phyloP scores from a whole-genome alignment of 2,329 filamentous ascomycete genomes.

The Fusarium liriodendri region DNA sequence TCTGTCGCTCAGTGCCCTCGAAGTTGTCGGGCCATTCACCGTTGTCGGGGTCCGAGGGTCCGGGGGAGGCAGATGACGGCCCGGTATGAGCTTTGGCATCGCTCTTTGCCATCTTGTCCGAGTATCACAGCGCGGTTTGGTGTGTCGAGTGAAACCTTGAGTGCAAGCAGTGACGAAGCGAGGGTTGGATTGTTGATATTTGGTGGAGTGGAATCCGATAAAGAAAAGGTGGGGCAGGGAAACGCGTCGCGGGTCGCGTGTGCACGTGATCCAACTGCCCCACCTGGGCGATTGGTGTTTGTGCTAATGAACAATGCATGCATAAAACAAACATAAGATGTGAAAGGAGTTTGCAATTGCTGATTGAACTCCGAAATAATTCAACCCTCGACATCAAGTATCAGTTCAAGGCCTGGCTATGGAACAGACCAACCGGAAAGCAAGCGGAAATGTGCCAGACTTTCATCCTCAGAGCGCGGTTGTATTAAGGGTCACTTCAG shows the following conservation, averaged over 20 bases:
- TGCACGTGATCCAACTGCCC: neutral
- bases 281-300: no score
- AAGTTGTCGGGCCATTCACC: neutral
- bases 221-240: neutral
- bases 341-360: no score
- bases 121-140: neutral
- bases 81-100: neutral
- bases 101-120: neutral
- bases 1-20: neutral
- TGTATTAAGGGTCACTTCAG: no score
- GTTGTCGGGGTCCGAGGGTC: neutral
- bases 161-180: neutral
- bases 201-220: neutral
- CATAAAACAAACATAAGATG: no score
- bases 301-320: no score
- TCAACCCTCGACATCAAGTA: no score
- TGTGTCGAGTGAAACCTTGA: neutral
- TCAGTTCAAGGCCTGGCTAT: no score
- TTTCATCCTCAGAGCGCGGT: no score
- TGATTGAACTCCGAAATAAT: no score
- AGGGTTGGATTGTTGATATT: neutral
- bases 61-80: neutral
- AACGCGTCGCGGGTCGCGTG: neutral
- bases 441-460: no score
- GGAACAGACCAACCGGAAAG: no score